Percentiles rank a stretch among this genome's conserved stretches.
phyloP scores from a whole-genome alignment of 768 basidiomycete species.

The Tulasnella calospora region DNA sequence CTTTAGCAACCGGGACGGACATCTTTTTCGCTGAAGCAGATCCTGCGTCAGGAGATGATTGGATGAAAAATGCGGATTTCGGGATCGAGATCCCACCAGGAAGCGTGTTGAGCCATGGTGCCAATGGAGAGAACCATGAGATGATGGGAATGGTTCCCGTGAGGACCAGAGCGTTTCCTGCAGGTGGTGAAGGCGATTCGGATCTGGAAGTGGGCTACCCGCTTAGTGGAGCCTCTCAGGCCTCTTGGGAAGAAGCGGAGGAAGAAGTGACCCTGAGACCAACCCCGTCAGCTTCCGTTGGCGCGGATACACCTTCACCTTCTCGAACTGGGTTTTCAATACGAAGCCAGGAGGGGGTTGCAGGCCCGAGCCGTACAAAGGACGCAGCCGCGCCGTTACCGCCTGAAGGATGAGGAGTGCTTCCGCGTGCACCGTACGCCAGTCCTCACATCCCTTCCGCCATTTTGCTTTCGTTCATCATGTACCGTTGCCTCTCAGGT shows the following conservation, averaged over 20 bases:
- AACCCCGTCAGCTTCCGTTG: neutral
- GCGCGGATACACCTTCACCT: neutral
- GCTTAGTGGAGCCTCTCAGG: neutral
- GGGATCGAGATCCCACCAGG: neutral
- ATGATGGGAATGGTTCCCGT: neutral
- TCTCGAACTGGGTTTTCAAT: neutral
- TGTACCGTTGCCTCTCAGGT: neutral
- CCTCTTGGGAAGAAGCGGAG: neutral
- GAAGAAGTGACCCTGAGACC: neutral
- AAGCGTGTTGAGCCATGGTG: neutral
- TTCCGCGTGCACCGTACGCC: neutral
- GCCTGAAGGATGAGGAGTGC: neutral
- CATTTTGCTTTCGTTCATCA: neutral
- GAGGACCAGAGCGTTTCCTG: neutral
- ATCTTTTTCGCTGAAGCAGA: conserved; percentile 1
- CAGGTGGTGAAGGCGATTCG: neutral
- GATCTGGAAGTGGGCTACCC: neutral
- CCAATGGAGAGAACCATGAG: neutral
- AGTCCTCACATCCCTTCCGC: neutral
- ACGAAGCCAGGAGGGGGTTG: neutral
- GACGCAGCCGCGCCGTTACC: neutral
- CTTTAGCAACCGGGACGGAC: neutral
- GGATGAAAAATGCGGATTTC: neutral
- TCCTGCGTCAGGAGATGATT: neutral
- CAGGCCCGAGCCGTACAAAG: neutral